These are phyloP conservation scores for Phialemonium atrogriseum DNA, from an alignment of 2,329 filamentous ascomycete species.

Conservation along the genomic window DNA sequence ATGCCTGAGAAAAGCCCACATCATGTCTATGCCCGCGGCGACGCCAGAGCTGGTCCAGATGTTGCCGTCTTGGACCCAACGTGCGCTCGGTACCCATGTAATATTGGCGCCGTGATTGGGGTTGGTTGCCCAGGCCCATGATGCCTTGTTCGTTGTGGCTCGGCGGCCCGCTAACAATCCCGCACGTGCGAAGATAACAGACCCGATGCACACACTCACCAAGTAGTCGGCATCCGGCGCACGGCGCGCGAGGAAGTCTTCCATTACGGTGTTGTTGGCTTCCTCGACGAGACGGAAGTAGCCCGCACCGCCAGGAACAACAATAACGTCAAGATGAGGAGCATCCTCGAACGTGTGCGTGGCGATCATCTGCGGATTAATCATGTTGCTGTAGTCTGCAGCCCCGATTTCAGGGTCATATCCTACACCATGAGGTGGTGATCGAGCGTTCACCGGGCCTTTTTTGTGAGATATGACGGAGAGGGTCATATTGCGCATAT, in stretches of 20 bases:
- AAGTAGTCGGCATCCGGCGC: slow-evolving; percentile 15
- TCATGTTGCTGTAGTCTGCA: slow-evolving; percentile 2
- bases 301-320: slow-evolving; percentile 17
- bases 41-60: slow-evolving; percentile 47
- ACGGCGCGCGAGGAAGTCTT: slow-evolving; percentile 9
- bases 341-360: slow-evolving; percentile 15
- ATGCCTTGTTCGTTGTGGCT: slow-evolving; percentile 45
- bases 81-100: slow-evolving; percentile 38
- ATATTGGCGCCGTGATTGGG: slow-evolving; percentile 26
- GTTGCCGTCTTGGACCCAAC: slow-evolving; percentile 45
- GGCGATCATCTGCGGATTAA: slow-evolving; percentile 10
- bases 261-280: slow-evolving; percentile 10
- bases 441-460: background rate
- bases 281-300: slow-evolving; percentile 5
- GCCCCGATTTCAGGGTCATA: background rate
- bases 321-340: slow-evolving; percentile 15
- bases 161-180: slow-evolving; percentile 39
- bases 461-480: slow-evolving; percentile 1
- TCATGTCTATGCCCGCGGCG: slow-evolving; percentile 32
- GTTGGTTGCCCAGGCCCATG: slow-evolving; percentile 24
- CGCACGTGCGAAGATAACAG: slow-evolving; percentile 35
- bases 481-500: background rate
- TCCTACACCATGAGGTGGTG: background rate
- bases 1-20: slow-evolving; percentile 25
- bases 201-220: slow-evolving; percentile 37